Evolutionary conservation across 345 rosid species (phyloP).

Genomic region (Citrus medica): DNA sequence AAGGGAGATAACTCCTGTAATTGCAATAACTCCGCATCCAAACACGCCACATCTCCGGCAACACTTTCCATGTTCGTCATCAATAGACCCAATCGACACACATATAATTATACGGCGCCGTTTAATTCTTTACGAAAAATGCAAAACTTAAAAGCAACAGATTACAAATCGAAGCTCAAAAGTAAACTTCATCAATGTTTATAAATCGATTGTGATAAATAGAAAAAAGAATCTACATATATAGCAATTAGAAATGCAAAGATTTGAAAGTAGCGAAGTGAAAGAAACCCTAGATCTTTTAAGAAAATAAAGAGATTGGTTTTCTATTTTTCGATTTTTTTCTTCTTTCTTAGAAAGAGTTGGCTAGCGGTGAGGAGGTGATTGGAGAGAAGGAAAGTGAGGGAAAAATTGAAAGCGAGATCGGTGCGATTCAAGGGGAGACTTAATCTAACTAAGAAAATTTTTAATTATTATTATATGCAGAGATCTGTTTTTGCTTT

Average conservation of each 20-base stretch:
- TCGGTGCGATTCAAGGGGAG: slow-evolving; percentile 27
- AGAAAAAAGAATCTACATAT: neutral
- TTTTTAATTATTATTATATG: neutral
- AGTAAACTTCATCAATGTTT: neutral
- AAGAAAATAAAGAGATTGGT: neutral
- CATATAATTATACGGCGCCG: slow-evolving; percentile 1
- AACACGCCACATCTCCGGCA: slow-evolving; percentile 53
- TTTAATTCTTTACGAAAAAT: neutral
- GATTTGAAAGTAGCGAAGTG: slow-evolving; percentile 20
- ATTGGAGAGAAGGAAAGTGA: slow-evolving; percentile 20
- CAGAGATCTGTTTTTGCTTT: slow-evolving; percentile 18
- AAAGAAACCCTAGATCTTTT: slow-evolving; percentile 46
- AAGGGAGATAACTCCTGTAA: slow-evolving; percentile 74
- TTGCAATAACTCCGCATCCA: slow-evolving; percentile 85
- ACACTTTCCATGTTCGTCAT: slow-evolving; percentile 38
- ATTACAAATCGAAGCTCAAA: slow-evolving; percentile 9
- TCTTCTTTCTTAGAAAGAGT: neutral
- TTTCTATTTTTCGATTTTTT: neutral
- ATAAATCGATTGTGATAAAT: neutral
- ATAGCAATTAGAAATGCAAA: neutral
- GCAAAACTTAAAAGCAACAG: slow-evolving; percentile 11
- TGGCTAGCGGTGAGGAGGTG: neutral
- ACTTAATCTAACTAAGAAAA: neutral
- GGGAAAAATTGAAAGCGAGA: slow-evolving; percentile 19
- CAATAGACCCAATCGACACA: slow-evolving; percentile 24